Percentiles rank a stretch among this genome's conserved stretches.
Conservation (phyloP, 192 early-diverging fungal genomes). For the Umbelopsis ramanniana region DNA sequence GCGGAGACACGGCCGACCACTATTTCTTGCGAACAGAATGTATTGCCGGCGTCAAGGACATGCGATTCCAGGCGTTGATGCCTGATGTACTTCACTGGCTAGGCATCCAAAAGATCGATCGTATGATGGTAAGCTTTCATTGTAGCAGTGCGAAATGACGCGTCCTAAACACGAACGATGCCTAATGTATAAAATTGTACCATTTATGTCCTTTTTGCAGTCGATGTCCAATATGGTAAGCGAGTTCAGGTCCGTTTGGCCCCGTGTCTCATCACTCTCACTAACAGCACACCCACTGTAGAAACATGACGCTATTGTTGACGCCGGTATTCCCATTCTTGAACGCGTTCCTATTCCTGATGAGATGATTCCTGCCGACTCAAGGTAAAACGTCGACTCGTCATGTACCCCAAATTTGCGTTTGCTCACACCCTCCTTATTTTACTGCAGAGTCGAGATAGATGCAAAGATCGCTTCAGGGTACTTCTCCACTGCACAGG, state of each 20-base stretch:
- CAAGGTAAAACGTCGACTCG: slow-evolving; percentile 34
- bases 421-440: neutral
- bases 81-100: slow-evolving; percentile 97
- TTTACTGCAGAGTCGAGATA: slow-evolving; percentile 75
- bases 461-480: slow-evolving; percentile 97
- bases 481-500: slow-evolving; percentile 80
- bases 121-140: slow-evolving; percentile 69
- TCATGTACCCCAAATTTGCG: neutral
- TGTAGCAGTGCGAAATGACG: slow-evolving; percentile 2
- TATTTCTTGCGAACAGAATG: slow-evolving; percentile 91
- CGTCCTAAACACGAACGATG: slow-evolving; percentile 29
- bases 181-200: slow-evolving; percentile 41
- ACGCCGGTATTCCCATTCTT: slow-evolving; percentile 84
- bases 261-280: neutral
- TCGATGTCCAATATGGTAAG: slow-evolving; percentile 76
- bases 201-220: slow-evolving; percentile 35
- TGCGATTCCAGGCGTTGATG: slow-evolving; percentile 97
- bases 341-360: slow-evolving; percentile 90
- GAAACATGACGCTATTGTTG: slow-evolving; percentile 94
- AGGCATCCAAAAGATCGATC: slow-evolving; percentile 91
- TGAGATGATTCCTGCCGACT: slow-evolving; percentile 87
- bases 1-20: slow-evolving; percentile 86
- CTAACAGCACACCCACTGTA: slow-evolving; percentile 21
- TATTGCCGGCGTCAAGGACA: slow-evolving; percentile 92
- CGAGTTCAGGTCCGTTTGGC: neutral